Conservation (phyloP, 306 rosid species). For the Cicer chorassanicum region DNA sequence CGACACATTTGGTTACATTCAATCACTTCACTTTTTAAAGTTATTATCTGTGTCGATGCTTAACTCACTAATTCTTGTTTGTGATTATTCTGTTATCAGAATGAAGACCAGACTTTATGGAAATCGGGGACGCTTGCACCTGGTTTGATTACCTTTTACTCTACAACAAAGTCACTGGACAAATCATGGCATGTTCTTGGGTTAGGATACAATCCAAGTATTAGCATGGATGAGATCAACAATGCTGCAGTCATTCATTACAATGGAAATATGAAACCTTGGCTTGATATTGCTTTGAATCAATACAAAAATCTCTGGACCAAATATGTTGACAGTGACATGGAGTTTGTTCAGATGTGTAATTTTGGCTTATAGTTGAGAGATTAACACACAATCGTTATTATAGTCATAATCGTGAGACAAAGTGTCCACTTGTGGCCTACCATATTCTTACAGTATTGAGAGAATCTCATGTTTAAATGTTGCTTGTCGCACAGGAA, state of each 20-base stretch:
- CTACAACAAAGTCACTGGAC: constrained; percentile 87
- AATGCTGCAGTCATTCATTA: constrained; percentile 96
- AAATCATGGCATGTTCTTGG: constrained; percentile 99
- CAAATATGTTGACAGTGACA: constrained; percentile 88
- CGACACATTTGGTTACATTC: too few relatives aligned
- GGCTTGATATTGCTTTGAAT: constrained; percentile 98
- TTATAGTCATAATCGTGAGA: constrained; percentile 51
- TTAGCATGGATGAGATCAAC: constrained; percentile 94
- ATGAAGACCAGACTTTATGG: constrained; percentile 76
- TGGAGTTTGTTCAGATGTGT: constrained; percentile 99
- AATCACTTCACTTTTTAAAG: too few relatives aligned
- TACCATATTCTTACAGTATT: constrained; percentile 44
- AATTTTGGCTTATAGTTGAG: constrained; percentile 90
- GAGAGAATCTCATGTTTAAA: constrained; percentile 52
- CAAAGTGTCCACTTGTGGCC: constrained; percentile 44
- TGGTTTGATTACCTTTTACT: constrained; percentile 88
- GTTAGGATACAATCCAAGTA: constrained; percentile 95
- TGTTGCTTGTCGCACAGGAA: constrained; percentile 52
- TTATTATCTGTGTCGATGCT: too few relatives aligned
- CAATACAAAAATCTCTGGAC: constrained; percentile 97
- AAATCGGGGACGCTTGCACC: constrained; percentile 75
- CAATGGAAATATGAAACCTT: constrained; percentile 98
- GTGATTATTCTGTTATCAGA: constrained; percentile 58
- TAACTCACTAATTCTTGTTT: constrained; percentile 29
- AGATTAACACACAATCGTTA: constrained; percentile 27